Conservation (phyloP, 768 basidiomycete genomes). For the Zangia roseola region DNA sequence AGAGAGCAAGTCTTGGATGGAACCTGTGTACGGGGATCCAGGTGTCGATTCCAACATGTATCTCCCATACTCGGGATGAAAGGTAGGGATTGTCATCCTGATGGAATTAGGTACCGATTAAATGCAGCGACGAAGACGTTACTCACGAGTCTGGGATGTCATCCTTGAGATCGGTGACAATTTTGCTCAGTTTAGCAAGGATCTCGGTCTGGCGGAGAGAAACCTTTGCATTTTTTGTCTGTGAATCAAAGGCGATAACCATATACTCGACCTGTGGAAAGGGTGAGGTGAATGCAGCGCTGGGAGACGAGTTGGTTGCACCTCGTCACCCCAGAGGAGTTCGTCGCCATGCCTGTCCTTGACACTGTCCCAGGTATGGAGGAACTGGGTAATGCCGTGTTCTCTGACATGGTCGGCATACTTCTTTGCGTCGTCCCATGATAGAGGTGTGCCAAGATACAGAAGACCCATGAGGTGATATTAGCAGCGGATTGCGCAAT, state of each 20-base stretch:
- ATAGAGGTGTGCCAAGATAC: conserved; percentile 87
- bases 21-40: conserved; percentile 90
- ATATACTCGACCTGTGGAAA: conserved; percentile 85
- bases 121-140: background rate
- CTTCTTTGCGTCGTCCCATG: conserved; percentile 87
- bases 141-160: conserved; percentile 54
- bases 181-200: conserved; percentile 68
- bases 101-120: conserved; percentile 1
- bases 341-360: conserved; percentile 92
- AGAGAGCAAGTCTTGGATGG: conserved; percentile 77
- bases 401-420: conserved; percentile 85
- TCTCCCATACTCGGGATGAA: conserved; percentile 97
- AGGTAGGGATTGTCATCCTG: conserved; percentile 79
- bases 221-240: conserved; percentile 75
- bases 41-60: conserved; percentile 99
- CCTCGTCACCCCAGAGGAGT: conserved; percentile 98
- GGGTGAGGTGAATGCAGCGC: conserved; percentile 11
- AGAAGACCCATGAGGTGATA: conserved; percentile 77
- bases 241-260: conserved; percentile 83
- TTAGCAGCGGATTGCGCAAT: conserved; percentile 13
- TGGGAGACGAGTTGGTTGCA: conserved; percentile 33
- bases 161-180: conserved; percentile 63
- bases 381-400: conserved; percentile 94
- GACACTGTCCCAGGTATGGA: conserved; percentile 88
- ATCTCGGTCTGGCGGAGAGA: conserved; percentile 97